Base-by-base conservation (phyloP, 192 early-diverging fungal species). In the Coemansia sp. region DNA sequence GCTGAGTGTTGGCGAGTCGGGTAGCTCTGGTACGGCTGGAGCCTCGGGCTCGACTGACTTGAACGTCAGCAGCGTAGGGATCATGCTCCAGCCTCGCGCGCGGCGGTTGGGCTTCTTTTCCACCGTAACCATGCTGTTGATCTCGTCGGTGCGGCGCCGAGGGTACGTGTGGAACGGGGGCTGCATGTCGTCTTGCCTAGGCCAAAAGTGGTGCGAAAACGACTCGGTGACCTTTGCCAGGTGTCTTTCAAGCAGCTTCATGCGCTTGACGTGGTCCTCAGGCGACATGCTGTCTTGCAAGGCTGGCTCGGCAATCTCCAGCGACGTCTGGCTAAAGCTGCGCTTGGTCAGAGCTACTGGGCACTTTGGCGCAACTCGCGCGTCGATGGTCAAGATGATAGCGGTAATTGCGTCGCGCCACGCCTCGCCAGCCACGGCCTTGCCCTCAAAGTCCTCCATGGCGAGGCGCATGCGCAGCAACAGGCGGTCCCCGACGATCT, bases 61-160 rank as follows among this genome's bases (percentile, higher is more conserved):
- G 47, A 82, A 82, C 13, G 73, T 69, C 33, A 82, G 70, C 48
- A 82, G 65, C 31, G 73, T 73, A 7, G 79, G 79, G 31, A 82
- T 82, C 79, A 82, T 82, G 53, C 64, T 73, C 79, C 79, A 82
- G 14, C 79, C 79, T 31, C 73, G 73, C n/a, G 79, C 59, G 13
- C 79, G 66, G 5, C 79, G 70, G 20, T 47, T 61, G 7, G 56
- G 31, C 34, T 52, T 47, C 37, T 50, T 63, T 14, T 76, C 70
- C 7, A 64, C 25, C 0, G 42, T 58, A 16, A 62, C 61, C 25
- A 41, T 38, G 52, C 53, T 38, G 48, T 21, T 62, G 53, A 41
- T 38, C 31, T 76, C 73, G 64, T 76, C 79, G 47, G 63, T 68
- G 23, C 74, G 66, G 25, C 74, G 65, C 34, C 70, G 63, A 13